Base-by-base conservation (phyloP, 176 grass and related monocot genomes). In the Carex kokanica region DNA sequence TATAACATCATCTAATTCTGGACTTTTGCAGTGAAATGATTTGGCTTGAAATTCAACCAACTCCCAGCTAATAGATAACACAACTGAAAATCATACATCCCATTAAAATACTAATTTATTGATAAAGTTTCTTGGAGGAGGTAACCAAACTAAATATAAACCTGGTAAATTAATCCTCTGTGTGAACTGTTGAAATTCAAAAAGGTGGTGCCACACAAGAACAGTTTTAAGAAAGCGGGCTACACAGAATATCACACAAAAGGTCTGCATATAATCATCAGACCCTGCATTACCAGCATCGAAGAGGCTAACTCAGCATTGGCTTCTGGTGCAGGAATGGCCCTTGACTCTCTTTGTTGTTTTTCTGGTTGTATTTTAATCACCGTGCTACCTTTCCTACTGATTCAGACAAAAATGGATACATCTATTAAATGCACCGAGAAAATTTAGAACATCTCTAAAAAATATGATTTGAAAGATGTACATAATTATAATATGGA, bases 221-320 rank as follows among this genome's bases (percentile, higher is more conserved):
- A 31, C 47, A 52, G 12, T 29, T 81, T 18, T 2, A 62, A 87
- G 43, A 41, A 80, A 8, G 29, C 27, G 34, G 16, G 58, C 58
- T 55, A 88, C 60, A 78, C 73, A 70, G 74, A 78, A 32, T 49
- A 24, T 4, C 16, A 18, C 38, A 49, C 65, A 57, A 85, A 69
- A 86, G 21, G 74, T 63, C 68, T 21, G 14, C 41, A 71, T 60
- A 51, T 38, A 24, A 79, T 78, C 56, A 89, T 7, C 32, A 83
- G 80, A 74, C 25, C 36, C 36, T 5, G 36, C 9, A 63, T 82
- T 92, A 99, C 97, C 93, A 93, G 93, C 91, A 99, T 85, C 2
- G 93, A 99, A 88, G 93, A 92, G 41, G 85, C 75, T 82, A 99
- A 86, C 81, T 99, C 97, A 83, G 97, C 97, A 89, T 99, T 99